phyloP scores from a whole-genome alignment of 2,329 filamentous ascomycete genomes.

The Colletotrichum sp. region DNA sequence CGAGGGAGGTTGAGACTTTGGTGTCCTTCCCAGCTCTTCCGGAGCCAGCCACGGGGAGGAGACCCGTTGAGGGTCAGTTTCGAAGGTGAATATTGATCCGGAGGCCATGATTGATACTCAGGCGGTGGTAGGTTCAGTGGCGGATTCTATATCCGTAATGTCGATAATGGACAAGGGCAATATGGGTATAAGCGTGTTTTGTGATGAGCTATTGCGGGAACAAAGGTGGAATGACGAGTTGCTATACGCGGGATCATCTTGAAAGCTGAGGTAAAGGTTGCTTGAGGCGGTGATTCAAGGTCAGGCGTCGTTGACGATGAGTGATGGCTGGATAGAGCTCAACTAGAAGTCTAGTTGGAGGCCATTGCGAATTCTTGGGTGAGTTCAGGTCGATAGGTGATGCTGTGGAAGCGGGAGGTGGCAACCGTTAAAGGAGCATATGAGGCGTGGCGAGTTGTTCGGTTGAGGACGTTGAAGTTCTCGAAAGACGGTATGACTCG shows the following conservation, averaged over 20 bases:
- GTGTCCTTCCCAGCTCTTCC: conserved; percentile 44
- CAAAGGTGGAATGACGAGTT: not conserved
- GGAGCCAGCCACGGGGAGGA: conserved; percentile 86
- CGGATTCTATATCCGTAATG: not conserved
- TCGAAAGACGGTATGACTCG: conserved; percentile 9
- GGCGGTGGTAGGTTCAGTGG: not conserved
- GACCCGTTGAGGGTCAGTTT: conserved; percentile 85
- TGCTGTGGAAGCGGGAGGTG: not conserved
- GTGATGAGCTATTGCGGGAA: conserved; percentile 7
- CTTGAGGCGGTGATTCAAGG: not conserved
- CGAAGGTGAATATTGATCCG: conserved; percentile 95
- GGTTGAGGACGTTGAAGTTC: not conserved
- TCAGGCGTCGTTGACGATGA: not conserved
- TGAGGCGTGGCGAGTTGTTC: not conserved
- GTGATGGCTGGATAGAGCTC: not conserved
- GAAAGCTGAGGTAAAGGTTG: not conserved
- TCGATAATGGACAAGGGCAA: not conserved
- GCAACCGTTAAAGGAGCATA: not conserved
- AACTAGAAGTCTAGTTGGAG: not conserved
- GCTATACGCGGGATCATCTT: conserved; percentile 23
- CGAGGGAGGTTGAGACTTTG: conserved; percentile 19
- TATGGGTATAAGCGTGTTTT: not conserved
- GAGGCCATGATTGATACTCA: conserved; percentile 71
- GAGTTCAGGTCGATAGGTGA: not conserved
- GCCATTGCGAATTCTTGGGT: not conserved